Conservation (phyloP, 2,329 filamentous ascomycete species). For the Curvularia lunata region DNA sequence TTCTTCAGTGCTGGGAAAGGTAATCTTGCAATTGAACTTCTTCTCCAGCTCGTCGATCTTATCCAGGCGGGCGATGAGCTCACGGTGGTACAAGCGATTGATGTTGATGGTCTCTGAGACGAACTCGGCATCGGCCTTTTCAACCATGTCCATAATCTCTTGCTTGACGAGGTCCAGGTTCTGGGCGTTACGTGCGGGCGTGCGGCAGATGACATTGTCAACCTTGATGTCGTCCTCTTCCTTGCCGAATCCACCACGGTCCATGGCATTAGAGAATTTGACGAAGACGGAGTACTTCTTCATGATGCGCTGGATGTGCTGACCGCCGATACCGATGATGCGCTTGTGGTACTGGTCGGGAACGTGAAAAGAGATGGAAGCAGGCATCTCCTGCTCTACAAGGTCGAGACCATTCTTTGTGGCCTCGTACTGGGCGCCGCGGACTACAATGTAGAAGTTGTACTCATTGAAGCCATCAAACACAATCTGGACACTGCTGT, state of each 20-base stretch:
- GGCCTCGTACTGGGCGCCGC: conserved; percentile 88
- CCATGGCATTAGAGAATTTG: conserved; percentile 99
- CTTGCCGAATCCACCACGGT: conserved; percentile 88
- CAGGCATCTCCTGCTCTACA: conserved; percentile 98
- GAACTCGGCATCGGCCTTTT: conserved; percentile 95
- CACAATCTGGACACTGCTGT: conserved; percentile 98
- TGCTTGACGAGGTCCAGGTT: conserved; percentile 97
- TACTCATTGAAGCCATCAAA: conserved; percentile 99
- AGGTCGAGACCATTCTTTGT: conserved; percentile 91
- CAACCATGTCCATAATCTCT: conserved; percentile 99
- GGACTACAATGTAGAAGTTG: conserved; percentile 99
- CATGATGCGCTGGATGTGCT: conserved; percentile 99
- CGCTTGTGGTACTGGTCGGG: conserved; percentile 99
- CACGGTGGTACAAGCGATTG: conserved; percentile 92
- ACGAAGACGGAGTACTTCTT: conserved; percentile 99
- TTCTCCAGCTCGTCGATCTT: conserved; percentile 96
- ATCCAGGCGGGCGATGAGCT: conserved; percentile 83
- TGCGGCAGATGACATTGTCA: conserved; percentile 98
- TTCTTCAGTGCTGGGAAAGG: conserved; percentile 96
- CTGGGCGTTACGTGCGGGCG: conserved; percentile 93
- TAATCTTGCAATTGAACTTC: conserved; percentile 99
- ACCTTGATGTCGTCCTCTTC: conserved; percentile 99
- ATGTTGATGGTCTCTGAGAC: conserved; percentile 93
- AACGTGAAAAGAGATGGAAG: conserved; percentile 98
- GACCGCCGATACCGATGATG: conserved; percentile 97